phyloP scores from a whole-genome alignment of 139 green algal species.

The Chloropicon primus region DNA sequence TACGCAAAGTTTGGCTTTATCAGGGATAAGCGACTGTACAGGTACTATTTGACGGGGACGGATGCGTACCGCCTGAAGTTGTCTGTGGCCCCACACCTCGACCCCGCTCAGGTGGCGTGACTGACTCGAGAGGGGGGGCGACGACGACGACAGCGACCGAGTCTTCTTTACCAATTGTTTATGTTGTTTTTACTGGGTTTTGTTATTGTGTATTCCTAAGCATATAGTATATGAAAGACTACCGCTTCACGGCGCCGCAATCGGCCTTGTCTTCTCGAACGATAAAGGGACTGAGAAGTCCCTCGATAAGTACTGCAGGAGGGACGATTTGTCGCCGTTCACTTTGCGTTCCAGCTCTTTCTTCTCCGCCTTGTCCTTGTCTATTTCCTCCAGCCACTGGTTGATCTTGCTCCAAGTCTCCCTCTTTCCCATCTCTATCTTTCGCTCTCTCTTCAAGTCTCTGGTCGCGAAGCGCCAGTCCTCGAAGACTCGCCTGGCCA shows the following conservation, averaged over 20 bases:
- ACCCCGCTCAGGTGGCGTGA: too few species aligned
- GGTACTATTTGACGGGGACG: slow-evolving; percentile 90
- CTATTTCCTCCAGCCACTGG: background rate
- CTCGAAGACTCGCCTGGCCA: background rate
- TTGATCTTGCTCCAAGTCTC: background rate
- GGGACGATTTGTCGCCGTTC: background rate
- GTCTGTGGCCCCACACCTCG: too few species aligned
- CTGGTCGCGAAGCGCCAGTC: background rate
- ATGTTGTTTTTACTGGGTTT: too few species aligned
- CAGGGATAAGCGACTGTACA: slow-evolving; percentile 84
- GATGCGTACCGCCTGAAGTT: slow-evolving; percentile 96
- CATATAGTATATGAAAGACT: background rate
- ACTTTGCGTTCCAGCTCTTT: background rate
- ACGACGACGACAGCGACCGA: too few species aligned
- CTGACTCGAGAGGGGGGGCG: too few species aligned
- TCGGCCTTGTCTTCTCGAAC: background rate
- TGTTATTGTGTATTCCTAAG: too few species aligned
- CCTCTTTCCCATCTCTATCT: background rate
- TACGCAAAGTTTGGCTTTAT: slow-evolving; percentile 95
- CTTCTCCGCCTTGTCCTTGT: background rate
- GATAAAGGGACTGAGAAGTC: background rate
- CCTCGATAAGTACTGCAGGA: background rate
- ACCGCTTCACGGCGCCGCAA: background rate
- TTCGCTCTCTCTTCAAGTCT: background rate
- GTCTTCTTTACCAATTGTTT: too few species aligned